phyloP scores from a whole-genome alignment of 176 grass and related monocot species.

The Pontederia crassipes region DNA sequence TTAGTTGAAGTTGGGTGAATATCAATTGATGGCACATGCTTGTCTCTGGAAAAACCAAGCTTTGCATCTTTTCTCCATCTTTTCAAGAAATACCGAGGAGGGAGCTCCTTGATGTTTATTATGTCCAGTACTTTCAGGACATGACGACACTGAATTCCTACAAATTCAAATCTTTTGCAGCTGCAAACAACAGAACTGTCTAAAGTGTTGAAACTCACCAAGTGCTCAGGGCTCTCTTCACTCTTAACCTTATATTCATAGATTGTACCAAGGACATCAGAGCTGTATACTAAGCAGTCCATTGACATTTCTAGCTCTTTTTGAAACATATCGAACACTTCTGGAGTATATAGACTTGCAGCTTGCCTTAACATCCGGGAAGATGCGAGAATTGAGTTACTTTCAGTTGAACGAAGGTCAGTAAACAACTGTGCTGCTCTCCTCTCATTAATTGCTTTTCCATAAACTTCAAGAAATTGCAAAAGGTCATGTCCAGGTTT shows the following conservation, averaged over 20 bases:
- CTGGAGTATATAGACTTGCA: constrained; percentile 16
- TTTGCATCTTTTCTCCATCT: constrained; percentile 22
- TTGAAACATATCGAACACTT: constrained; percentile 13
- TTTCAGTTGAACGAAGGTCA: constrained; percentile 3
- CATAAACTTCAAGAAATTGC: constrained; percentile 7
- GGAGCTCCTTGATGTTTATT: constrained; percentile 16
- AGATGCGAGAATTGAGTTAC: neutral
- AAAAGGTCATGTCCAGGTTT: constrained; percentile 6
- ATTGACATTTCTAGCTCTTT: constrained; percentile 18
- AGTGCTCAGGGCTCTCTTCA: constrained; percentile 14
- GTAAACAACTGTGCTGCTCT: neutral
- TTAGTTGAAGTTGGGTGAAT: neutral
- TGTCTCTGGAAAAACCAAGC: neutral
- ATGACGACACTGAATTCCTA: constrained; percentile 15
- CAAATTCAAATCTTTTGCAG: constrained; percentile 21
- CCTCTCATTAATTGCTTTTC: constrained; percentile 3
- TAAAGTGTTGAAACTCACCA: constrained; percentile 10
- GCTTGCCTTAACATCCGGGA: constrained; percentile 17
- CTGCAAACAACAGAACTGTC: constrained; percentile 10
- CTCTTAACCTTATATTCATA: constrained; percentile 17
- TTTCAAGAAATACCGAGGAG: constrained; percentile 11
- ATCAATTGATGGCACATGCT: neutral
- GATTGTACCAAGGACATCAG: constrained; percentile 1
- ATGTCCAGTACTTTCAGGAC: constrained; percentile 14
- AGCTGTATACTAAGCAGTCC: constrained; percentile 11